Conservation (phyloP, 768 basidiomycete species). For the Mycena olivaceomarginata region DNA sequence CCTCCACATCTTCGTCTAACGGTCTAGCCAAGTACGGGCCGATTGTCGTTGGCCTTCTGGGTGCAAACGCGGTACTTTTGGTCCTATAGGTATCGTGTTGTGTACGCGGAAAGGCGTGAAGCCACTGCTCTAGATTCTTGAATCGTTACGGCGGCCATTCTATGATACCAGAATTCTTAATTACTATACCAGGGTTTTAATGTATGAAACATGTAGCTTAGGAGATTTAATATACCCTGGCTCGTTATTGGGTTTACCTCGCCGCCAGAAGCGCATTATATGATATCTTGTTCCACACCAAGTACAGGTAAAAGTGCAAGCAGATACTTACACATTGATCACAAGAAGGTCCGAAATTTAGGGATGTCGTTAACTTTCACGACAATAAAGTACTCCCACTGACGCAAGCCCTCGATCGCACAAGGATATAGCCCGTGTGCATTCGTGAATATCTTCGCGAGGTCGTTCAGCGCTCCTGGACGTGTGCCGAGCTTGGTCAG, state of each 20-base stretch:
- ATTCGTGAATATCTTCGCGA: slow-evolving; percentile 40
- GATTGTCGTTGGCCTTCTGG: slow-evolving; percentile 24
- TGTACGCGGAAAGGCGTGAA: slow-evolving; percentile 5
- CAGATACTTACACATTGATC: background rate
- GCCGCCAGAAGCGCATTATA: too few species aligned
- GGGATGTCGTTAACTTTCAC: slow-evolving; percentile 42
- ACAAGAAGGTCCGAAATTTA: slow-evolving; percentile 41
- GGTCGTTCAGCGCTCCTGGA: slow-evolving; percentile 41
- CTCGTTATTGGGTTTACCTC: background rate
- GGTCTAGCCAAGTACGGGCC: slow-evolving; percentile 22
- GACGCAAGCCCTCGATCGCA: slow-evolving; percentile 42
- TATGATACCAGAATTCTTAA: background rate
- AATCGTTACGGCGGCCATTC: background rate
- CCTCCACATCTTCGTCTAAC: slow-evolving; percentile 3
- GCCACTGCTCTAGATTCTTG: slow-evolving; percentile 10
- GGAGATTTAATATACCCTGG: background rate
- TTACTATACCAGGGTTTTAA: background rate
- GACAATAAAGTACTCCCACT: slow-evolving; percentile 44
- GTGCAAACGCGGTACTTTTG: slow-evolving; percentile 7
- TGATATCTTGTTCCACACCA: background rate
- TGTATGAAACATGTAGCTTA: background rate
- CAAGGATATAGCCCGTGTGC: slow-evolving; percentile 45
- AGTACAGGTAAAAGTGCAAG: background rate
- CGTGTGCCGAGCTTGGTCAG: slow-evolving; percentile 39
- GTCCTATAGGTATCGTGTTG: slow-evolving; percentile 14